A percentile compares a stretch with the other conserved stretches of the same genome.
Conservation (phyloP, 1,284 basidiomycete genomes). For the Irpex rosettiformis region DNA sequence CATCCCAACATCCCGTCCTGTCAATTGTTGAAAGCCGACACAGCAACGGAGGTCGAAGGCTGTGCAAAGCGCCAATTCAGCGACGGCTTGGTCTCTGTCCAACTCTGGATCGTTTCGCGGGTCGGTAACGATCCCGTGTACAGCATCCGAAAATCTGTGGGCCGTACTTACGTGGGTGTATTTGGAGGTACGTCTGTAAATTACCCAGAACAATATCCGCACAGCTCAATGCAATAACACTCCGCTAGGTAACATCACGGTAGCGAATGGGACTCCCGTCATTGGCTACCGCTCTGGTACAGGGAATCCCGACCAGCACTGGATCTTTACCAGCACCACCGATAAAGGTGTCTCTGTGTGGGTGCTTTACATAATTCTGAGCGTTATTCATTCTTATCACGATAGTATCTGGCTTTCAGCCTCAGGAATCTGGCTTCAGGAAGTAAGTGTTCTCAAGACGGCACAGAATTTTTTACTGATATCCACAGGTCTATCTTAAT, state of each 20-base stretch:
- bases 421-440: not conserved
- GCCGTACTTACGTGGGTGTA: not conserved
- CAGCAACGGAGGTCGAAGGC: not conserved
- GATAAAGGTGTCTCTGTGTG: not conserved
- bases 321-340: not conserved
- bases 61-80: slow-evolving; percentile 1
- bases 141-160: not conserved
- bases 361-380: not conserved
- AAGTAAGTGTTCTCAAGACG: not conserved
- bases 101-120: not conserved
- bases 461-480: not conserved
- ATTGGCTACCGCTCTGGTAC: not conserved
- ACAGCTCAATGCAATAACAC: not conserved
- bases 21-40: not conserved
- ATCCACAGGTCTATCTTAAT: not conserved
- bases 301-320: not conserved
- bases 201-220: not conserved
- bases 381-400: not conserved
- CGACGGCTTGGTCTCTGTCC: not conserved
- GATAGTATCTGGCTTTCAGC: not conserved
- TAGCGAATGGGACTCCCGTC: not conserved
- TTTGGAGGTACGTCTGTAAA: not conserved
- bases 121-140: not conserved
- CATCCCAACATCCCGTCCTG: not conserved
- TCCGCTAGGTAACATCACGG: not conserved